Evolutionary conservation across 1,284 basidiomycete genomes (phyloP).

Genomic region (Puccinia coronata): DNA sequence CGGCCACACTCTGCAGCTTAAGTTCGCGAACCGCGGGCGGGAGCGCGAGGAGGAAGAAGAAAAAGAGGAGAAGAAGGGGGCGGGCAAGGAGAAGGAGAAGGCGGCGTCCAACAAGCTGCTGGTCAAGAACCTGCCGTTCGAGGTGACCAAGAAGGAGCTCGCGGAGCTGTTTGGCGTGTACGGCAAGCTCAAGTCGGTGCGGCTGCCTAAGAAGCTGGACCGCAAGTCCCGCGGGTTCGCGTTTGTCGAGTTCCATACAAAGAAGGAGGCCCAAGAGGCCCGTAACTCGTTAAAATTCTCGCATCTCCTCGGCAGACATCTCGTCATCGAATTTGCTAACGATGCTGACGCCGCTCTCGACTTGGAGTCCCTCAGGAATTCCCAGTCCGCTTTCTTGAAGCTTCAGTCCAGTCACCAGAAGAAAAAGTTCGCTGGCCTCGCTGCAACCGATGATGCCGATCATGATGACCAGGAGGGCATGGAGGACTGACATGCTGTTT

Average conservation of each 20-base stretch:
- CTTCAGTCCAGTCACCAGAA: constrained; percentile 14
- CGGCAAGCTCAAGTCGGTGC: constrained; percentile 85
- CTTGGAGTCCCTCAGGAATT: constrained; percentile 70
- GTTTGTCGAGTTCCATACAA: constrained; percentile 87
- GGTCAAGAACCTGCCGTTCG: constrained; percentile 97
- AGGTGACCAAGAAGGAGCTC: constrained; percentile 89
- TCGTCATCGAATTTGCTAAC: constrained; percentile 91
- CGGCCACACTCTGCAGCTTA: constrained; percentile 79
- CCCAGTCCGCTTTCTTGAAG: constrained; percentile 6
- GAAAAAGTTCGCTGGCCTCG: constrained; percentile 38
- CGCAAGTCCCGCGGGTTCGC: constrained; percentile 86
- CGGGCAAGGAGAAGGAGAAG: constrained; percentile 56
- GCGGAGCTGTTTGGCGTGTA: constrained; percentile 82
- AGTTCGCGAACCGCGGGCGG: constrained; percentile 85
- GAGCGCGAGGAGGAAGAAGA: constrained; percentile 63
- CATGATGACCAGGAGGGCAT: not conserved
- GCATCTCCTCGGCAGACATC: constrained; percentile 89
- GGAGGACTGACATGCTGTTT: constrained; percentile 25
- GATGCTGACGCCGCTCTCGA: constrained; percentile 69
- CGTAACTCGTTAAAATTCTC: constrained; percentile 83
- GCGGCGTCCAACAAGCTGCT: constrained; percentile 81
- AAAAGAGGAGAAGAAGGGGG: constrained; percentile 59
- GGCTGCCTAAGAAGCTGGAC: constrained; percentile 83
- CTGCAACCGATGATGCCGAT: constrained; percentile 1
- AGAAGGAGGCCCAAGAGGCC: constrained; percentile 81